Evolutionary conservation across 129 eudicot genomes (phyloP).

Genomic region (Saposhnikovia divaricata): DNA sequence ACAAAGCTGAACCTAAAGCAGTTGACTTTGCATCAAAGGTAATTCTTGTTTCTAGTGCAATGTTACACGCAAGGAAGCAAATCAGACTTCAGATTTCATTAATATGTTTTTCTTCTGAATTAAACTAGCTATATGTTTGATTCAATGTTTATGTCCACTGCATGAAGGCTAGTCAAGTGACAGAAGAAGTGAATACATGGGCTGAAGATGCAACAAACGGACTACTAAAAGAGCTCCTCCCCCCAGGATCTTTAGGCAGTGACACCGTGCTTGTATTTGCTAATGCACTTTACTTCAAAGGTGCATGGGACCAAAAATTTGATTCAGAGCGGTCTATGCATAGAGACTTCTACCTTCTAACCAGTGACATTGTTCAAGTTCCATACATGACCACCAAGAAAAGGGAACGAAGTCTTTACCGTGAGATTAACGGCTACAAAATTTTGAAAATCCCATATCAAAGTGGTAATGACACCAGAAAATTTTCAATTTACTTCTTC

Average conservation of each 20-base stretch:
- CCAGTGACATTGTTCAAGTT: constrained; percentile 25
- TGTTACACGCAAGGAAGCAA: neutral
- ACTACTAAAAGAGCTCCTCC: constrained; percentile 24
- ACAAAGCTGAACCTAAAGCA: constrained; percentile 15
- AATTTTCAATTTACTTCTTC: constrained; percentile 37
- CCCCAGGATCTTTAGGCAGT: neutral
- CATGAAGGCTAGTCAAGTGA: constrained; percentile 19
- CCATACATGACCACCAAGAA: constrained; percentile 32
- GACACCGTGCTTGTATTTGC: constrained; percentile 21
- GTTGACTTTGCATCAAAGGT: constrained; percentile 14
- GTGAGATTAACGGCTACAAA: constrained; percentile 28
- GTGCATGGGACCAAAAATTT: constrained; percentile 31
- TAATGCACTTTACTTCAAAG: constrained; percentile 48
- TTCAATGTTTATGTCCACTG: neutral
- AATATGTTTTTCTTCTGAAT: neutral
- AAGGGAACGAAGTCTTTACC: constrained; percentile 18
- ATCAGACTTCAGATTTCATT: neutral
- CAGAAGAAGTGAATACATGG: constrained; percentile 28
- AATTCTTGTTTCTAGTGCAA: neutral
- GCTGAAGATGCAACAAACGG: constrained; percentile 27
- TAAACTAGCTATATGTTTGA: neutral
- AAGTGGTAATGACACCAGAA: constrained; percentile 17
- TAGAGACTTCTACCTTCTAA: constrained; percentile 17
- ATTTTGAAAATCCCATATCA: constrained; percentile 34
- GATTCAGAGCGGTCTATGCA: neutral